Conservation (phyloP, 176 grass and related monocot genomes). For the Otatea glauca region DNA sequence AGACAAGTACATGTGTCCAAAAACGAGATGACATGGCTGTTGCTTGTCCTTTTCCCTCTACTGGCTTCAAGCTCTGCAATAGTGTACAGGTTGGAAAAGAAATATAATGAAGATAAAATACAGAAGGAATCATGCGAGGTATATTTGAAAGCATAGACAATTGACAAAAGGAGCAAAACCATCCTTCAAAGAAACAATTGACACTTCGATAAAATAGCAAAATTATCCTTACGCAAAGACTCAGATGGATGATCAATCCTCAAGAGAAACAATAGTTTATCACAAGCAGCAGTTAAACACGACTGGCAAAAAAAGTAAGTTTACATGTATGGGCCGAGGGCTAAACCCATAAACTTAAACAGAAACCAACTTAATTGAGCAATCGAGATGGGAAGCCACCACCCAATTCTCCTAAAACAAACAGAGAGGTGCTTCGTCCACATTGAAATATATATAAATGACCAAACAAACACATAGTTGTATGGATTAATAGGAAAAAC, state of each 20-base stretch:
- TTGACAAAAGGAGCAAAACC: background rate
- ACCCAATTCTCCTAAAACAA: background rate
- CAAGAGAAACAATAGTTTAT: background rate
- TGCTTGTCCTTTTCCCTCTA: conserved; percentile 21
- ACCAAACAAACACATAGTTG: background rate
- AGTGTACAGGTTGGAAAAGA: background rate
- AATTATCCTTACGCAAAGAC: background rate
- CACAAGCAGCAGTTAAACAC: background rate
- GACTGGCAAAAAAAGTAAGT: background rate
- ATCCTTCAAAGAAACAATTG: background rate
- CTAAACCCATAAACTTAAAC: background rate
- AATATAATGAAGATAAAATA: conserved; percentile 14
- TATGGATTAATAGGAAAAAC: background rate
- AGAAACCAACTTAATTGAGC: background rate
- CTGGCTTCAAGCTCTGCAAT: conserved; percentile 22
- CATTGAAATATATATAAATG: background rate
- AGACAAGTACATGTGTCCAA: conserved; percentile 64
- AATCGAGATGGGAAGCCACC: background rate
- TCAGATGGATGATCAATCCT: background rate
- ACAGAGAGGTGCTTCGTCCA: background rate
- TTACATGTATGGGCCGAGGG: background rate
- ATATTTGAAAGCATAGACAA: background rate
- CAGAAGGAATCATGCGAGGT: background rate
- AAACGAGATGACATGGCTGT: conserved; percentile 81
- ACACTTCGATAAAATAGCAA: background rate